Conservation (phyloP, 345 rosid genomes). For the Euphorbia tirucalli region DNA sequence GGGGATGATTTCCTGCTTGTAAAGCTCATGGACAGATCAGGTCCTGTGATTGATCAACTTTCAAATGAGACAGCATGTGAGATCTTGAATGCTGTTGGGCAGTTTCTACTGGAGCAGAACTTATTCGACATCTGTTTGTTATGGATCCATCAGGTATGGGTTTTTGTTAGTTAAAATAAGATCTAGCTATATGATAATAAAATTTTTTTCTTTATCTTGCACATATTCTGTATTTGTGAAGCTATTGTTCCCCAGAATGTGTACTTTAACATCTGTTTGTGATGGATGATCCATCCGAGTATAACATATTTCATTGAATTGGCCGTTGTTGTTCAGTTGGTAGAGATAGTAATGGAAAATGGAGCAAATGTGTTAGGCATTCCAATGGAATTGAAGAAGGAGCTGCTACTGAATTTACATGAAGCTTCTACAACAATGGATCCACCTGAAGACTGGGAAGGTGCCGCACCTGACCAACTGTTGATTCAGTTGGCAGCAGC, state of each 20-base stretch:
- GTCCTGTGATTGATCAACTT: slow-evolving; percentile 84
- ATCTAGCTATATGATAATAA: slow-evolving; percentile 6
- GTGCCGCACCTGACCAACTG: slow-evolving; percentile 71
- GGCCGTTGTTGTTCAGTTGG: slow-evolving; percentile 45
- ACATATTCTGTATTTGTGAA: background rate
- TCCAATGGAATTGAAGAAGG: slow-evolving; percentile 82
- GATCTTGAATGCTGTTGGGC: slow-evolving; percentile 65
- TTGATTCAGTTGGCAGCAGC: slow-evolving; percentile 82
- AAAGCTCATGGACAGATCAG: slow-evolving; percentile 93
- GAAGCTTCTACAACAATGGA: slow-evolving; percentile 72
- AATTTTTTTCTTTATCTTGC: background rate
- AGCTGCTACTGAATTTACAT: slow-evolving; percentile 66
- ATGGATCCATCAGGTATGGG: slow-evolving; percentile 94
- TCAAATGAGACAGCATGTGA: slow-evolving; percentile 77
- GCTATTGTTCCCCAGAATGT: background rate
- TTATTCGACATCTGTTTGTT: slow-evolving; percentile 78
- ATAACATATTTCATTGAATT: background rate
- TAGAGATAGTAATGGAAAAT: slow-evolving; percentile 71
- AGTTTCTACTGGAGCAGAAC: slow-evolving; percentile 75
- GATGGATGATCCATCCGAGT: no score
- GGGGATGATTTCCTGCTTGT: slow-evolving; percentile 87
- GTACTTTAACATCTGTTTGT: no score
- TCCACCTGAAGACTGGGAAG: slow-evolving; percentile 96
- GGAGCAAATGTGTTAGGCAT: slow-evolving; percentile 67
- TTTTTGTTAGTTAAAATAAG: slow-evolving; percentile 2